Conservation (phyloP, 2,329 filamentous ascomycete genomes). For the Bipolaris zeicola region DNA sequence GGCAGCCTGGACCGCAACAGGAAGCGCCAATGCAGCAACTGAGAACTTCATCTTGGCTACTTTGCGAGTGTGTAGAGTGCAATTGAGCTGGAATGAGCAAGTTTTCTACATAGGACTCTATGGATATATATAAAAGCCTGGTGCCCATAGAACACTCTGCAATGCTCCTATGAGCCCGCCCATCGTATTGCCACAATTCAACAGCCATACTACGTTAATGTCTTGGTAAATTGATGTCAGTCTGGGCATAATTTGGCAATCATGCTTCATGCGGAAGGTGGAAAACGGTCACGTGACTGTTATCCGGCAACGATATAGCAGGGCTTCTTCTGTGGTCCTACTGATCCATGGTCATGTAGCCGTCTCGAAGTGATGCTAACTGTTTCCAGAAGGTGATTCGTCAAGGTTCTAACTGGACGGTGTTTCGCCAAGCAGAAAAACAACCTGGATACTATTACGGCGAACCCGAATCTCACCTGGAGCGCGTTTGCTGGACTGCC, state of each 20-base stretch:
- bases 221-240: constrained; percentile 14
- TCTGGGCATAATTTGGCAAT: constrained; percentile 19
- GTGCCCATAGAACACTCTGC: neutral
- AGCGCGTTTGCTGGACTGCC: neutral
- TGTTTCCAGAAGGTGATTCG: constrained; percentile 11
- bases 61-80: constrained; percentile 12
- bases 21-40: constrained; percentile 28
- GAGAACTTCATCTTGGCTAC: constrained; percentile 33
- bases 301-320: neutral
- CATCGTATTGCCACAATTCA: constrained; percentile 6
- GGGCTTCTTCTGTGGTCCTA: neutral
- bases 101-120: constrained; percentile 10
- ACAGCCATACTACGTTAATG: constrained; percentile 2
- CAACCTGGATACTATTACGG: neutral
- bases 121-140: constrained; percentile 24
- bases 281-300: neutral
- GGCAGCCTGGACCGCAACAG: constrained; percentile 29
- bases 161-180: neutral
- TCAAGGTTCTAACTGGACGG: neutral
- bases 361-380: constrained; percentile 1
- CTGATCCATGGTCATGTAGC: neutral
- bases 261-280: constrained; percentile 22
- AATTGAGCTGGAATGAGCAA: constrained; percentile 34
- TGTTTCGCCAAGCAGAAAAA: constrained; percentile 7
- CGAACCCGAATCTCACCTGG: neutral